Evolutionary conservation across 2,329 filamentous ascomycete genomes (phyloP).

Genomic region (Ceratocystis diversiconidia): DNA sequence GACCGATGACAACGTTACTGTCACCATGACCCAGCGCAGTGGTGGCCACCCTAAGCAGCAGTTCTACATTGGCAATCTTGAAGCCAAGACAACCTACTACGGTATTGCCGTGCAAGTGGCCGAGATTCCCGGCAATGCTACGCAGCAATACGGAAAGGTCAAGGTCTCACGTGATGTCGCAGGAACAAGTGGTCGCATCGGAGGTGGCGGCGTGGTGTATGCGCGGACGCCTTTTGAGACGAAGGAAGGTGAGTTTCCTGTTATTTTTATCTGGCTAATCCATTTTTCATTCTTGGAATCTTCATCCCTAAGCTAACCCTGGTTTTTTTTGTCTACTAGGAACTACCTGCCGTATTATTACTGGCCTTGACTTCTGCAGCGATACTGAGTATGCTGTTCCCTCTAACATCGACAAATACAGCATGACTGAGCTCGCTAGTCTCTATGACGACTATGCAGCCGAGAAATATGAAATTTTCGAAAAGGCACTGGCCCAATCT

Average conservation of each 20-base stretch:
- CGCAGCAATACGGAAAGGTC: slow-evolving; percentile 22
- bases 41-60: slow-evolving; percentile 64
- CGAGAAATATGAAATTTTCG: slow-evolving; percentile 60
- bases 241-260: slow-evolving; percentile 47
- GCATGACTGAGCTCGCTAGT: slow-evolving; percentile 44
- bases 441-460: slow-evolving; percentile 69
- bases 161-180: not conserved
- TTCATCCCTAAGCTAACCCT: not conserved
- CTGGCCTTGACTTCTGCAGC: slow-evolving; percentile 76
- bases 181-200: slow-evolving; percentile 29
- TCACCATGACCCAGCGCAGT: slow-evolving; percentile 55
- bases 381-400: slow-evolving; percentile 86
- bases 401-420: slow-evolving; percentile 51
- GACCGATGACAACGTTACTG: slow-evolving; percentile 33
- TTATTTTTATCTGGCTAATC: not conserved
- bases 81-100: slow-evolving; percentile 54
- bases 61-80: slow-evolving; percentile 68
- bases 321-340: slow-evolving; percentile 30
- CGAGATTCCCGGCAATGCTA: slow-evolving; percentile 33
- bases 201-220: slow-evolving; percentile 67
- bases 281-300: not conserved
- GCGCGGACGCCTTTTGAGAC: slow-evolving; percentile 59
- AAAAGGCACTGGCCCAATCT: slow-evolving; percentile 67
- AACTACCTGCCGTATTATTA: slow-evolving; percentile 72
- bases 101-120: slow-evolving; percentile 56